Evolutionary conservation across 2,329 filamentous ascomycete species (phyloP).

Genomic region (Claviceps sp.): DNA sequence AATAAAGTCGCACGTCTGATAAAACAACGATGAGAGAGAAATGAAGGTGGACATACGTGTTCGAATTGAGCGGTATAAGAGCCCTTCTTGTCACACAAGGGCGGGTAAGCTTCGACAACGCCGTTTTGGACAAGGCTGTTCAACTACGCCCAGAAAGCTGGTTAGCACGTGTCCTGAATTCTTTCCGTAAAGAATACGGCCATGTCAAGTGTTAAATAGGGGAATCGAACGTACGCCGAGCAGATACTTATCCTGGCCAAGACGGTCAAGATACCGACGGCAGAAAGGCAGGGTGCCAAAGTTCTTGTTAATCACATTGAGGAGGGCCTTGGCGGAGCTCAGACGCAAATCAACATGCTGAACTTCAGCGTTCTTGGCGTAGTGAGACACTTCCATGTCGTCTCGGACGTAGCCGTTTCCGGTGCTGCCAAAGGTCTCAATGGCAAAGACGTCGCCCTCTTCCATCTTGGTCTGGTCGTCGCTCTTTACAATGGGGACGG

Average conservation of each 20-base stretch:
- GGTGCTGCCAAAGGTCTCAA: slow-evolving; percentile 91
- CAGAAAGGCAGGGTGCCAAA: slow-evolving; percentile 90
- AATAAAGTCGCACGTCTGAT: not conserved
- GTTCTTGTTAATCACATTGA: slow-evolving; percentile 90
- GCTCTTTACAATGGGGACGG: slow-evolving; percentile 84
- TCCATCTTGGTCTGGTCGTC: slow-evolving; percentile 92
- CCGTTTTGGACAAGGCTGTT: slow-evolving; percentile 74
- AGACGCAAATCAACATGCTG: slow-evolving; percentile 64
- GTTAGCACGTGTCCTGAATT: not conserved
- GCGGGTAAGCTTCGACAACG: slow-evolving; percentile 83
- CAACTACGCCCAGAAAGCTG: slow-evolving; percentile 35
- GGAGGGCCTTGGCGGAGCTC: slow-evolving; percentile 69
- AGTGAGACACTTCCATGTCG: slow-evolving; percentile 83
- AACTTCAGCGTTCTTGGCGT: slow-evolving; percentile 61
- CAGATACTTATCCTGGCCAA: slow-evolving; percentile 92
- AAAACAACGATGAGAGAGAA: not conserved
- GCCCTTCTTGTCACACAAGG: slow-evolving; percentile 81
- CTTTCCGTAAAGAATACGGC: no score
- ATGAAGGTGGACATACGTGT: slow-evolving; percentile 56
- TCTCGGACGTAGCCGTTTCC: slow-evolving; percentile 80
- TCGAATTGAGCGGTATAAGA: slow-evolving; percentile 91
- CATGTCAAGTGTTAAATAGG: not conserved
- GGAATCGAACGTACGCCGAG: slow-evolving; percentile 49
- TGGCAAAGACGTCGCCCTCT: slow-evolving; percentile 88
- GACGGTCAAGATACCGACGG: slow-evolving; percentile 74